Evolutionary conservation across 1,284 basidiomycete species (phyloP), one percentile per base, ranked within the genome.

Genomic region (Trametes versicolor): DNA sequence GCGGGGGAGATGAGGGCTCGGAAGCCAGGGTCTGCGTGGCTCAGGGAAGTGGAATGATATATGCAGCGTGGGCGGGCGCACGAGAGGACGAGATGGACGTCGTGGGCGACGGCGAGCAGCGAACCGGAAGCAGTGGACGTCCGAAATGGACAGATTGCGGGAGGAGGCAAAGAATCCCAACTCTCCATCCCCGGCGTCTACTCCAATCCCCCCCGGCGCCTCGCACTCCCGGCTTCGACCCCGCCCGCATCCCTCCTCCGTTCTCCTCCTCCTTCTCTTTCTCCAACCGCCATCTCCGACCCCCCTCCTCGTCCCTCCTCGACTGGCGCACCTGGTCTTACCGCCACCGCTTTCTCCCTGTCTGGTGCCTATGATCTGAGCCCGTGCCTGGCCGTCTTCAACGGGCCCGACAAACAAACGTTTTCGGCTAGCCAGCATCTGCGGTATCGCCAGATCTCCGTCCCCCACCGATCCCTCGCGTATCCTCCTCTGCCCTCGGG

Each of bases 401-500:
- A 21, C 54, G 55, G 29, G 39, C 54, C 36, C 54, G 37, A 51
- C 53, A 62, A 48, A 57, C 61, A 51, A 55, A 59, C 56, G 39
- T 51, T 34, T 25, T 27, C 67, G 55, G 61, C 61, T 37, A 55
- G 37, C 53, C 17, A n/a, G 29, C 29, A 32, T 32, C 29, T 32
- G 29, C 8, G 29, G 29, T 27, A 29, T 41, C 64, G 61, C 61
- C 43, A 68, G 62, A 68, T 68, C 64, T 68, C 64, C n/a, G 37
- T 29, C n/a, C 48, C 48, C 41, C 55, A 56, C 53, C 53, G 58
- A 58, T 58, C 50, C 63, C 64, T 65, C 63, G 67, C 61, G 25
- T 63, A 69, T 69, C 67, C 64, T 43, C 36, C 47, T 61, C 65
- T 48, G 65, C 68, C 62, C 62, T 21, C 32, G 29, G 54, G 62